Base-by-base conservation (phyloP, 179 eudicot genomes). In the Patellifolia procumbens region DNA sequence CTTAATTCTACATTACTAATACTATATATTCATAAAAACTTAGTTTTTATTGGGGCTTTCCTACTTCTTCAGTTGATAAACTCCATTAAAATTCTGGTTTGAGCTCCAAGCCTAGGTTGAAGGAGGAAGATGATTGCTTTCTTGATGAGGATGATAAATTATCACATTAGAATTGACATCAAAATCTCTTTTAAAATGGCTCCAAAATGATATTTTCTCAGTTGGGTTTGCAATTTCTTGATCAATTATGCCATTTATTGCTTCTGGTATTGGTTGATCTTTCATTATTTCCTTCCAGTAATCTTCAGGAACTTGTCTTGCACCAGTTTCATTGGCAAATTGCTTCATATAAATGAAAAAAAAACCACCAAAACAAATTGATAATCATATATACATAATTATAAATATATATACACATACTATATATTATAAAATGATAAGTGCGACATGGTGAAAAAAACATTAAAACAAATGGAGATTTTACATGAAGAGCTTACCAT, bases 271-370 rank as follows among this genome's bases (percentile, higher is more conserved):
- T 11, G 88, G 68, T 62, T 91, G 82, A 55, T 75, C 97, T 34
- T 80, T 79, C 92, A 87, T 92, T 37, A 88, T 72, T 67, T 66
- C 61, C 76, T 84, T 85, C 97, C 97, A 92, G 34, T 87, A 85
- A 0, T 85, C 87, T 48, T 72, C 87, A 3, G 90, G 86, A n/a
- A 78, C 84, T 78, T 56, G 84, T 68, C 88, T 89, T 76, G 87
- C 90, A 60, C 77, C 76, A 63, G 73, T 61, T 51, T 16, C 72
- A 26, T 52, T 81, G 0, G n/a, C n/a, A 77, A 81, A 48, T 89
- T 88, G 77, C 46, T 73, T 48, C 9, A 37, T 10, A 55, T 63
- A 58, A 4, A 24, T 15, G 8, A 78, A 45, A 39, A n/a, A 19
- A 3, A 24, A 31, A 3, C 4, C 49, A 46, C 56, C 1, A 39